Percentiles rank a stretch among this genome's conserved stretches.
phyloP scores from a whole-genome alignment of 2,329 filamentous ascomycete genomes.

The Exserohilum rostratum region DNA sequence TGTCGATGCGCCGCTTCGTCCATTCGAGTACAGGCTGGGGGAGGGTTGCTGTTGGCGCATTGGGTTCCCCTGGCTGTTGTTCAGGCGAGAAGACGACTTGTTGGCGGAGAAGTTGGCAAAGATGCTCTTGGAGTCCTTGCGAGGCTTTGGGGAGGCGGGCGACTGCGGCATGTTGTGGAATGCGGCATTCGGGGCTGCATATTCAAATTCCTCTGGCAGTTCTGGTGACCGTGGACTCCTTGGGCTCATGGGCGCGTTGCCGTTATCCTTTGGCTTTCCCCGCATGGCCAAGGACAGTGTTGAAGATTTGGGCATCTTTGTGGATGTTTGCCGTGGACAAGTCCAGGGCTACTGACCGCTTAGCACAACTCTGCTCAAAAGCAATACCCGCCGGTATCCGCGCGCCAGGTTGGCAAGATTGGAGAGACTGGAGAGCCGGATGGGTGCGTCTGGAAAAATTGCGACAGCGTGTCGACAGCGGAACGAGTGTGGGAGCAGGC shows the following conservation, averaged over 20 bases:
- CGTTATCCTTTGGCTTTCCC: slow-evolving; percentile 41
- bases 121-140: slow-evolving; percentile 51
- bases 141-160: slow-evolving; percentile 43
- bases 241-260: slow-evolving; percentile 41
- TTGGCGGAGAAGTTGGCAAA: slow-evolving; percentile 57
- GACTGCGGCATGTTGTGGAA: slow-evolving; percentile 42
- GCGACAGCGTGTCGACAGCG: slow-evolving; percentile 23
- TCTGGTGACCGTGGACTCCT: slow-evolving; percentile 42
- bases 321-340: slow-evolving; percentile 35
- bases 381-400: slow-evolving; percentile 1
- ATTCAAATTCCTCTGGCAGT: slow-evolving; percentile 31
- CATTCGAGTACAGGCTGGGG: slow-evolving; percentile 47
- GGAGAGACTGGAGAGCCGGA: slow-evolving; percentile 35
- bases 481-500: slow-evolving; percentile 19
- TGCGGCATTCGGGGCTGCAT: slow-evolving; percentile 37
- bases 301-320: slow-evolving; percentile 50
- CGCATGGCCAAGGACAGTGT: slow-evolving; percentile 47
- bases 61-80: slow-evolving; percentile 45
- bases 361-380: slow-evolving; percentile 23
- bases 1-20: slow-evolving; percentile 54
- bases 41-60: slow-evolving; percentile 43
- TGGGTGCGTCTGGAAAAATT: slow-evolving; percentile 21
- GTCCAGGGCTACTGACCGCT: slow-evolving; percentile 32
- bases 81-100: slow-evolving; percentile 53
- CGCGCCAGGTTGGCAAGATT: slow-evolving; percentile 3